phyloP scores from a whole-genome alignment of 306 rosid species.

The Vicia sativa region DNA sequence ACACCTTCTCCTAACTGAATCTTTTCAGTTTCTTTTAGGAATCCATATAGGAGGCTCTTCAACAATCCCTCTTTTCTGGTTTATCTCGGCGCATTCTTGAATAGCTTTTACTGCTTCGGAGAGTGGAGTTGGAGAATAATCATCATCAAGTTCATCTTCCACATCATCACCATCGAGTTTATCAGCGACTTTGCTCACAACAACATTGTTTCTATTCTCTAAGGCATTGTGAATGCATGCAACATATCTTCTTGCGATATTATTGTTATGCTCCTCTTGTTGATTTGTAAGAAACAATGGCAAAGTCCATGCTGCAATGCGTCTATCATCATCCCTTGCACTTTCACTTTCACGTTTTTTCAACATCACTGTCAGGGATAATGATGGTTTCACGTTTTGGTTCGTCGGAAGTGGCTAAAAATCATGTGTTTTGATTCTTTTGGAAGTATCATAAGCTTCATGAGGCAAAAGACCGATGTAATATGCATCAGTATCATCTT shows the following conservation, averaged over 20 bases:
- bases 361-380: background rate
- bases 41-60: conserved; percentile 44
- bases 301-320: background rate
- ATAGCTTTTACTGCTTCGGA: conserved; percentile 56
- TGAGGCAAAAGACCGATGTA: background rate
- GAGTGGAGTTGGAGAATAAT: conserved; percentile 66
- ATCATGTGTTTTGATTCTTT: background rate
- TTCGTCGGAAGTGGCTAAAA: too few species aligned
- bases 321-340: background rate
- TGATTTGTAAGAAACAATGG: background rate
- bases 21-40: conserved; percentile 35
- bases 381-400: background rate
- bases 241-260: background rate
- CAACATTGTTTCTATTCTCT: background rate
- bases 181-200: background rate
- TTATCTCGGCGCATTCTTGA: conserved; percentile 30
- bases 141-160: conserved; percentile 31
- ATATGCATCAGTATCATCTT: background rate
- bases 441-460: background rate
- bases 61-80: background rate
- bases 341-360: too few species aligned
- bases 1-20: conserved; percentile 10
- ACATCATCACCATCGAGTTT: background rate
- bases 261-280: background rate
- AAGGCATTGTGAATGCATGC: background rate